Evolutionary conservation across 2,329 filamentous ascomycete species (phyloP).

Genomic region (Ophiostoma quercus): DNA sequence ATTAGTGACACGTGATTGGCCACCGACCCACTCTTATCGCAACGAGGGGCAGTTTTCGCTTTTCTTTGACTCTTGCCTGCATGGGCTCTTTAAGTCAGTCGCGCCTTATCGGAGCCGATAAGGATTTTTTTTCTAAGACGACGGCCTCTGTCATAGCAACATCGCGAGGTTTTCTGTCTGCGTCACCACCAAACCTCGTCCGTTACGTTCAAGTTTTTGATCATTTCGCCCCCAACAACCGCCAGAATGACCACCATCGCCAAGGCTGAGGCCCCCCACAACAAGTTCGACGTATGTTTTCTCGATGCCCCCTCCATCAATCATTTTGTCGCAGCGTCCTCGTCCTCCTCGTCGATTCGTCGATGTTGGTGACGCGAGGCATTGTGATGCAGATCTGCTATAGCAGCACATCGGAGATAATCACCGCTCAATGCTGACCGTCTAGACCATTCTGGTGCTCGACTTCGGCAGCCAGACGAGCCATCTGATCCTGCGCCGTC

Average conservation of each 20-base stretch:
- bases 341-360: not conserved
- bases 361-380: not conserved
- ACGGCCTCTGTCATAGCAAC: not conserved
- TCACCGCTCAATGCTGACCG: not conserved
- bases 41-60: conserved; percentile 3
- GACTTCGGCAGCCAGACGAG: conserved; percentile 69
- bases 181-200: conserved; percentile 14
- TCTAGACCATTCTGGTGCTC: conserved; percentile 62
- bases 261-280: conserved; percentile 22
- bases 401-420: not conserved
- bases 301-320: not conserved
- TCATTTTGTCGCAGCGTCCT: not conserved
- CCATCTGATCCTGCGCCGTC: conserved; percentile 68
- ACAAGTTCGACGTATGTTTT: conserved; percentile 22
- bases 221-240: not conserved
- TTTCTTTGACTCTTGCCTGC: not conserved
- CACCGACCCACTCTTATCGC: not conserved
- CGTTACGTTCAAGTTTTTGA: conserved; percentile 8
- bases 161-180: conserved; percentile 8
- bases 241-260: conserved; percentile 18
- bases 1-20: conserved; percentile 2
- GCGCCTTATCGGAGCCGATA: conserved; percentile 15
- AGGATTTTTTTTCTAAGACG: conserved; percentile 13
- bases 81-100: not conserved
- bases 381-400: not conserved